Evolutionary conservation across 768 basidiomycete genomes (phyloP), one percentile per base, ranked within the genome.

Genomic region (Trametes gibbosa): DNA sequence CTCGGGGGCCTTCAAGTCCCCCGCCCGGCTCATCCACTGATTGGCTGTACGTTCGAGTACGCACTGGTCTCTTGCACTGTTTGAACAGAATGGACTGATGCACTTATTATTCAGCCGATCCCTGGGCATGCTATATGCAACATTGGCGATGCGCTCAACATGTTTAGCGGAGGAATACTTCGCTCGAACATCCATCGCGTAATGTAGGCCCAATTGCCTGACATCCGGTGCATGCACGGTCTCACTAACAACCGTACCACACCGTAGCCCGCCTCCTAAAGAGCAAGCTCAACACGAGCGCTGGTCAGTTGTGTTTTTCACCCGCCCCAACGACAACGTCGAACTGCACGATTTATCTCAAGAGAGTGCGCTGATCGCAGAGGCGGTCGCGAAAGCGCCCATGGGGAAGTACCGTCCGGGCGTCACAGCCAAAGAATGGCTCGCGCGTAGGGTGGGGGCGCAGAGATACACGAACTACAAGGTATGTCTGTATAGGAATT

Each of bases 301-400:
- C n/a, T 88, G 83, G 81, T 89, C 87, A 3, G 71, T 88, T 7
- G 87, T 86, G 0, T 89, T 81, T 71, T 88, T 90, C 72, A 83
- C 80, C 0, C 78, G 89, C 14, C 86, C 86, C 0, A 81, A 79
- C 19, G 79, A 86, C 66, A 73, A 75, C 6, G 73, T 79, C 27
- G 59, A 76, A 2, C 79, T 89, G 9, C 77, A 76, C 6, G 79
- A 86, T 3, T 73, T 87, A 2, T 69, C 73, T 0, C 77, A 84
- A 21, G 73, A 81, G 10, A 87, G 85, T 58, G 58, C 74, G 0
- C 49, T 79, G 1, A 79, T 88, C 25, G 79, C 82, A 0, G 73
- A 77, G 0, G 74, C 78, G 12, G 72, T 74, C 34, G 68, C 60
- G 19, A 69, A 68, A 3, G 71, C 75, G 2, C 79, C 77, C 12